Base-by-base conservation (phyloP, 2,329 filamentous ascomycete genomes). In the Colletotrichum eremochloae region DNA sequence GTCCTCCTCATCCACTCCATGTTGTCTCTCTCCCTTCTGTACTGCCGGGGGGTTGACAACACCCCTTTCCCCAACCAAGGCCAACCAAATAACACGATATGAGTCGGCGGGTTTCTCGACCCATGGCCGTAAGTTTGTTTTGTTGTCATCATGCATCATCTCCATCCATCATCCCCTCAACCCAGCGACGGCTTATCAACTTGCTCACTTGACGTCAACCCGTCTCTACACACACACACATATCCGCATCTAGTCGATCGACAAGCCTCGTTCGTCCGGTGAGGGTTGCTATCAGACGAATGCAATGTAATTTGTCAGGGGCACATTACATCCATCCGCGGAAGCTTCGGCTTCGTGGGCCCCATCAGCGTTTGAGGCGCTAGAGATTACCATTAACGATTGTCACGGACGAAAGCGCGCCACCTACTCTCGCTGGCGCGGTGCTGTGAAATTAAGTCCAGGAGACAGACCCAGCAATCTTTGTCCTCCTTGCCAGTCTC, bases 41-140 rank as follows among this genome's bases (percentile, higher is more conserved):
- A 42, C 15, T 11, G 33, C 18, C 12, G 12, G 60, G 33, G 36
- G 33, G 24, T 24, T 33, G 33, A 52, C 33, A 50, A 24, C 46
- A 52, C 60, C 57, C 64, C 64, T 40, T 68, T 53, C 29, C 64
- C 58, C 44, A 58, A 29, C 29, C 64, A 44, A 60, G 53, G 52
- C 58, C 68, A 68, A 68, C 64, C 68, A 68, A 44, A 68, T 20
- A 58, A 63, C 29, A 24, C 52, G 15, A 42, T 46, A 24, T 31
- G 57, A 46, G 57, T 63, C 65, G 68, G 52, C 65, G 58, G 68
- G 64, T 68, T 71, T 58, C 57, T 67, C 50, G 50, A 67, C 57
- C 63, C 48, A 67, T 48, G 36, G n/a, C 63, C 56, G 42, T 71
- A 57, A 44, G 24, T 56, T 67, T 55, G 56, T 71, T 33, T 24